Evolutionary conservation across 441 rosid genomes (phyloP), one percentile per base, ranked within the genome.

Genomic region (Syzygium syzygioides): DNA sequence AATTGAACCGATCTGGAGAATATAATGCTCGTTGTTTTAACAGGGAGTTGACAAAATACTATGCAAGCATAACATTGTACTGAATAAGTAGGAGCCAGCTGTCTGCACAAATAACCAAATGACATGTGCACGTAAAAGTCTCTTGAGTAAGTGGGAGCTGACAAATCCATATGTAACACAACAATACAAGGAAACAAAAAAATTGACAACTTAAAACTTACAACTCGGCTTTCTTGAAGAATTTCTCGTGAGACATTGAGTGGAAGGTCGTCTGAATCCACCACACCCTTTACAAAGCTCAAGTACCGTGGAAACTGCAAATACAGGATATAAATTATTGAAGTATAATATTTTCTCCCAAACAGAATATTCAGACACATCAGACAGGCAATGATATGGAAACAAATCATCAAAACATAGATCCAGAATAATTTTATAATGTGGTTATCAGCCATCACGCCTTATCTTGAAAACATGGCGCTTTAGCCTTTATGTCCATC

Each of bases 271-370:
- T 98, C 87, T 0, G 99, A 98, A 91, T 98, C 99, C 66, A 98
- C 97, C 48, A 98, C 98, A 92, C 99, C 99, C 93, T 94, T 98
- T 64, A 96, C 99, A 85, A 97, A 97, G 94, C 99, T 97, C 94
- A 98, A 92, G 91, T 98, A 98, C 48, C 99, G 94, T 2, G 99
- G 99, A 89, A 98, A 98, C 99, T 98, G 94, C 93, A 92, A 89
- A 79, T 6, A 87, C 14, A 86, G 37, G 85, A 62, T 60, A 66
- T 86, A 9, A 41, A 85, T 6, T 71, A 37, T 41, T 71, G 20
- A 55, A 88, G 11, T 79, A 56, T 66, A 71, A 53, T 64, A 85
- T 30, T 54, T 50, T 55, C 87, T 20, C 26, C 28, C 83, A 12
- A 71, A 37, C 52, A 37, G 83, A 37, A 37, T 37, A 71, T 71